Conservation (phyloP, 371 early-diverging fungal genomes). For the Batrachochytrium dendrobatidis region DNA sequence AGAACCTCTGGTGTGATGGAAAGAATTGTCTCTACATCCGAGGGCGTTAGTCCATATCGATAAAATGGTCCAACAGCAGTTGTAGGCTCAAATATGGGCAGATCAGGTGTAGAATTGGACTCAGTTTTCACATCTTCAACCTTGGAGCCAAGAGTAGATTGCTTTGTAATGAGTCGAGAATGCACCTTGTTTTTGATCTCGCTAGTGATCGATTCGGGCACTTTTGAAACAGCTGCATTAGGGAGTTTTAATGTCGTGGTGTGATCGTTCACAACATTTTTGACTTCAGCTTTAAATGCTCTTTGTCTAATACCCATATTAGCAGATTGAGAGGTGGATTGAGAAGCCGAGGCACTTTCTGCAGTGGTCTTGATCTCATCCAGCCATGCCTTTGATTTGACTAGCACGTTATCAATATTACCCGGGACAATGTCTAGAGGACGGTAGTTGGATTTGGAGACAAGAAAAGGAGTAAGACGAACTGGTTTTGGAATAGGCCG, state of each 20-base stretch:
- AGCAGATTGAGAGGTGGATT: not conserved
- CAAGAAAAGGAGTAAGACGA: constrained; percentile 15
- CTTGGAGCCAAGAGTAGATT: not conserved
- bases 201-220: not conserved
- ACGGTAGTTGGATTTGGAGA: not conserved
- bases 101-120: not conserved
- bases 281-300: not conserved
- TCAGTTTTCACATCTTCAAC: not conserved
- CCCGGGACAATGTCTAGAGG: constrained; percentile 20
- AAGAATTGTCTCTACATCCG: constrained; percentile 26
- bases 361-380: not conserved
- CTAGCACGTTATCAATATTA: constrained; percentile 12
- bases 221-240: constrained; percentile 3
- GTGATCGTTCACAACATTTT: not conserved
- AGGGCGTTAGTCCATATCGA: constrained; percentile 23
- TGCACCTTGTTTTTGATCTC: no score
- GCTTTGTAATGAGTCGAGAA: no score
- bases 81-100: not conserved
- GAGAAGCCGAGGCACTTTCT: not conserved
- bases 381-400: constrained; percentile 5
- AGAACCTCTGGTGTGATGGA: constrained; percentile 18
- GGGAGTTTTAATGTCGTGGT: constrained; percentile 7
- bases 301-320: not conserved
- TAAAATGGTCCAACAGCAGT: constrained; percentile 22
- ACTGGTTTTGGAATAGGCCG: not conserved